Percentiles rank a stretch among this genome's conserved stretches.
Conservation (phyloP, 768 basidiomycete species). For the Termitomyces sp. region DNA sequence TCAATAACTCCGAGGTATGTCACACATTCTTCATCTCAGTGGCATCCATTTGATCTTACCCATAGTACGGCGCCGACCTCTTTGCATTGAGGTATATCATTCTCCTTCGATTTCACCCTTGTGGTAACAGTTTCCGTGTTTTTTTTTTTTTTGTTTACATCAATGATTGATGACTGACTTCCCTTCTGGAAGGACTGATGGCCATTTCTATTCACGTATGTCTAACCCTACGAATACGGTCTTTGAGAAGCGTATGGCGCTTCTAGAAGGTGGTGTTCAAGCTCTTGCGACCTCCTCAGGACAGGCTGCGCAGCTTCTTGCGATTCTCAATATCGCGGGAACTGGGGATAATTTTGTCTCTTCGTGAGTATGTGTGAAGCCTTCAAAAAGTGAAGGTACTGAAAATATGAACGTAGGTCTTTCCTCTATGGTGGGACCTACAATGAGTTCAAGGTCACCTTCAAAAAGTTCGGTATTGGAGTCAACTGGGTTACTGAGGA, state of each 20-base stretch:
- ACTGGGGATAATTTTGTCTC: slow-evolving; percentile 78
- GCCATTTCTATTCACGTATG: slow-evolving; percentile 67
- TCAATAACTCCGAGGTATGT: slow-evolving; percentile 62
- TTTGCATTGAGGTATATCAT: slow-evolving; percentile 50
- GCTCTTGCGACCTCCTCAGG: slow-evolving; percentile 74
- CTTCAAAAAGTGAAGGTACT: neutral
- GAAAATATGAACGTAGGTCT: slow-evolving; percentile 30
- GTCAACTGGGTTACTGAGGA: slow-evolving; percentile 59
- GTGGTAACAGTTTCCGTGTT: no score
- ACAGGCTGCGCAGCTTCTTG: slow-evolving; percentile 73
- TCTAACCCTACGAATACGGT: slow-evolving; percentile 67
- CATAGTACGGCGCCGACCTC: slow-evolving; percentile 67
- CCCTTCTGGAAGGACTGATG: slow-evolving; percentile 34
- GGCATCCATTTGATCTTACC: neutral
- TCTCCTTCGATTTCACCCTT: neutral
- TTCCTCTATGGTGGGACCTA: slow-evolving; percentile 73
- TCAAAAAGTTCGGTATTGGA: slow-evolving; percentile 66
- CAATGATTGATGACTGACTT: neutral
- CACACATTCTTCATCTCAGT: neutral
- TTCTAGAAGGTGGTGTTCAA: slow-evolving; percentile 74
- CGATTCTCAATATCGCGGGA: slow-evolving; percentile 54
- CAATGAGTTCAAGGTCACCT: slow-evolving; percentile 73
- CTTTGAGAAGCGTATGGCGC: slow-evolving; percentile 75
- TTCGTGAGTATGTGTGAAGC: slow-evolving; percentile 34
- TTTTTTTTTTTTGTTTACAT: neutral